Evolutionary conservation across 306 rosid species (phyloP).

Genomic region (Trifolium fragiferum): DNA sequence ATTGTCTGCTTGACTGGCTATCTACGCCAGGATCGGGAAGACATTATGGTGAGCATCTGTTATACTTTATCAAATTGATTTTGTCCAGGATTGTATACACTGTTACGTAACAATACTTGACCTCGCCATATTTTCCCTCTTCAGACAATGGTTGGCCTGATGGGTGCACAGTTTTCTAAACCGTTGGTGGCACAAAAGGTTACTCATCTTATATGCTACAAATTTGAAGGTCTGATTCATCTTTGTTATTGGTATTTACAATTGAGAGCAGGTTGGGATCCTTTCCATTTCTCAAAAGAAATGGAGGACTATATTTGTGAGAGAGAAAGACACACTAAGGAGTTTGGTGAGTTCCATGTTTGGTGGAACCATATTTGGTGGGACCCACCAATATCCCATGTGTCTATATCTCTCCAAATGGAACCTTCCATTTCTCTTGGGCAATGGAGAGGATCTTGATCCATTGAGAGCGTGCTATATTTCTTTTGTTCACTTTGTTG

Average conservation of each 20-base stretch:
- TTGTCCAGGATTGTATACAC: background rate
- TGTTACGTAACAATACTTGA: background rate
- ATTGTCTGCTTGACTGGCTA: slow-evolving; percentile 90
- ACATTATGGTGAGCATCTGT: slow-evolving; percentile 68
- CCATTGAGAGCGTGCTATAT: background rate
- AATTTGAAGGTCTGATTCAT: slow-evolving; percentile 79
- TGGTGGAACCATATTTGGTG: no score
- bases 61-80: slow-evolving; percentile 24
- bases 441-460: no score
- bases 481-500: background rate
- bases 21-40: slow-evolving; percentile 91
- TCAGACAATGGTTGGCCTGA: slow-evolving; percentile 82
- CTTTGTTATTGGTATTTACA: slow-evolving; percentile 13
- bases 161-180: slow-evolving; percentile 90
- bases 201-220: slow-evolving; percentile 95
- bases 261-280: background rate
- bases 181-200: slow-evolving; percentile 88
- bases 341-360: no score
- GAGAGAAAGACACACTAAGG: no score
- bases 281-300: no score
- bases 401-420: no score
- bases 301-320: no score
- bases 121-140: slow-evolving; percentile 27
- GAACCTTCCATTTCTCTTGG: no score
- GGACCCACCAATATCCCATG: no score